Percentiles rank a stretch among this genome's conserved stretches.
Evolutionary conservation across 768 basidiomycete species (phyloP).

Genomic region (Boletus rubroflammeus): DNA sequence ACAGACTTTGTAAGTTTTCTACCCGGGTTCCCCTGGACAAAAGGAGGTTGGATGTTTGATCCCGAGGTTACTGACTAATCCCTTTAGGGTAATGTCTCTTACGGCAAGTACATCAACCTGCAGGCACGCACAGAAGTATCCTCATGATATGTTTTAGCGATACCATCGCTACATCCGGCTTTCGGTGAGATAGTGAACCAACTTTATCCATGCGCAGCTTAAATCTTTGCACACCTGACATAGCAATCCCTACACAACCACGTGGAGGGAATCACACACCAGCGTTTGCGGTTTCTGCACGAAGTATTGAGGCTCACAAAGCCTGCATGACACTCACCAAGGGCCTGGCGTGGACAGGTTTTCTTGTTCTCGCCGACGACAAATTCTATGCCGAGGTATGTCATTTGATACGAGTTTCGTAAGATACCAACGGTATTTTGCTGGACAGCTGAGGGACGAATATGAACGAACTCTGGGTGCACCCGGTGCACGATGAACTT

Average conservation of each 20-base stretch:
- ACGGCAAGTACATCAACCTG: conserved; percentile 42
- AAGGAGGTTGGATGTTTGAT: not conserved
- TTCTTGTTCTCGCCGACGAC: conserved; percentile 55
- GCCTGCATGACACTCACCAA: conserved; percentile 55
- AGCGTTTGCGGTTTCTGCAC: conserved; percentile 58
- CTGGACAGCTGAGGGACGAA: conserved; percentile 25
- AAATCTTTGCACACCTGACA: conserved; percentile 22
- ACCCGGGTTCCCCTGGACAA: not conserved
- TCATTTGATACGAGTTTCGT: not conserved
- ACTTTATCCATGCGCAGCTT: conserved; percentile 15
- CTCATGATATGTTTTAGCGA: conserved; percentile 35
- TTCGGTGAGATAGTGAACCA: conserved; percentile 41
- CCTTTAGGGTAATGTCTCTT: conserved; percentile 68
- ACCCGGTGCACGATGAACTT: not conserved
- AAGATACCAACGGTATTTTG: not conserved
- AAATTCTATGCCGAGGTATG: conserved; percentile 54
- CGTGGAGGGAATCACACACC: conserved; percentile 76
- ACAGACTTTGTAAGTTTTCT: conserved; percentile 68
- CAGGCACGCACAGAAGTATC: conserved; percentile 5
- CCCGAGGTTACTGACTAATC: conserved; percentile 4
- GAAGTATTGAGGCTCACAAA: conserved; percentile 58
- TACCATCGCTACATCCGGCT: conserved; percentile 63
- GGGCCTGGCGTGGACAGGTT: conserved; percentile 58
- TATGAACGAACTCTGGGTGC: conserved; percentile 12
- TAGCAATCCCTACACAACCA: conserved; percentile 70